A percentile compares a stretch with the other conserved stretches of the same genome.
These are phyloP conservation scores for Serendipita sp. DNA, from an alignment of 768 basidiomycete genomes.

Conservation along the genomic window DNA sequence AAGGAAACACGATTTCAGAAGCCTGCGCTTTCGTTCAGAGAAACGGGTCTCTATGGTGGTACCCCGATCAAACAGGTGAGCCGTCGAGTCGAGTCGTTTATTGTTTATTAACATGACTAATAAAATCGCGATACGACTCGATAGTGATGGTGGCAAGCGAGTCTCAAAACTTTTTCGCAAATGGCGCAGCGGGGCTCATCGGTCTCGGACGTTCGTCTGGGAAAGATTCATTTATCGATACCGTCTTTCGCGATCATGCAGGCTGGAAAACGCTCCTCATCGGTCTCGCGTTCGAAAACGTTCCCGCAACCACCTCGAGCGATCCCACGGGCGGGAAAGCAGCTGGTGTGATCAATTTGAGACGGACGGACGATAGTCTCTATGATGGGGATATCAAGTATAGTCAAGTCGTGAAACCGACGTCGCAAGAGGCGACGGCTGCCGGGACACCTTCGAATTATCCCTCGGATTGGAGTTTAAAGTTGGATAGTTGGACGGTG, in stretches of 20 bases:
- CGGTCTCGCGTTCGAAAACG: background rate
- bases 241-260: background rate
- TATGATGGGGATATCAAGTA: background rate
- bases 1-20: background rate
- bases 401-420: background rate
- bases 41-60: constrained; percentile 4
- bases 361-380: background rate
- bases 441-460: background rate
- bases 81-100: too few species aligned
- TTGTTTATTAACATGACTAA: too few species aligned
- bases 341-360: background rate
- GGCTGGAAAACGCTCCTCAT: background rate
- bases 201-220: background rate
- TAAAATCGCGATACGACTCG: too few species aligned
- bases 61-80: background rate
- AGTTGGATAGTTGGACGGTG: constrained; percentile 3
- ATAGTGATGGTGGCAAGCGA: background rate
- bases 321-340: background rate
- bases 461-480: background rate
- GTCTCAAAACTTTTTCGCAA: background rate
- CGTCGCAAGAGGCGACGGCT: background rate
- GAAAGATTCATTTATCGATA: background rate
- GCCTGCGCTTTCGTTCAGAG: background rate
- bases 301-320: background rate
- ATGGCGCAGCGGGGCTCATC: background rate